Evolutionary conservation across 1,139 yeast genomes (phyloP), one percentile per base, ranked within the genome.

Genomic region (Protomyces inundatus): DNA sequence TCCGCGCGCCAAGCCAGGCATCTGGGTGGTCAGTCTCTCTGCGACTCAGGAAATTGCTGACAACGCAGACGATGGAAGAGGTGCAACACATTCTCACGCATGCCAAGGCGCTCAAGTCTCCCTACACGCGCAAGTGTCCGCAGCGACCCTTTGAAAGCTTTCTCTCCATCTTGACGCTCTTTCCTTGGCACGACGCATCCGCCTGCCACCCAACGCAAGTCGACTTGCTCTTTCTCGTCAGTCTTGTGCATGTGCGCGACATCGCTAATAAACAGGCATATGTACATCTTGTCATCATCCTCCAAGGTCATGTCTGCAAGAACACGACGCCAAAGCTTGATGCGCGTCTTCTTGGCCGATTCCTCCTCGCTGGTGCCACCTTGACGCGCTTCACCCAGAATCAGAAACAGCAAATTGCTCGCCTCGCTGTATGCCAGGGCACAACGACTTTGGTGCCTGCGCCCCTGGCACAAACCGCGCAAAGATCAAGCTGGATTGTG

Each of bases 111-210:
- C 53, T 58, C 52, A 58, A 58, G 36, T 58, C 62, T 6, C 62
- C 62, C 6, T 58, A 58, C 39, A 58, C 56, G 35, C 35, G 62
- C 14, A 58, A 58, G 53, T 58, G 64, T 35, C 58, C 58, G 3
- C 57, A 60, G 30, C 58, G 64, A 12, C 64, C 64, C 1, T 60
- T 54, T 32, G 64, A 60, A 14, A 53, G 54, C 54, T 54, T 60
- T 33, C 54, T 60, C 34, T 45, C 54, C n/a, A 46, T 60, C n/a
- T 14, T 60, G 16, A 14, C 58, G 4, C 48, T 54, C 6, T 60
- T 60, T 23, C 58, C 64, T 2, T 60, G 64, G 64, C 52, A 55
- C 1, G 51, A 52, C 37, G 34, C 30, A 16, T 7, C 52, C 12
- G 62, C 45, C 6, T 58, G 40, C 30, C 33, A n/a, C 4, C 33